A percentile compares a stretch with the other conserved stretches of the same genome.
Evolutionary conservation across 768 basidiomycete species (phyloP).

Genomic region (Boletus fagicola): DNA sequence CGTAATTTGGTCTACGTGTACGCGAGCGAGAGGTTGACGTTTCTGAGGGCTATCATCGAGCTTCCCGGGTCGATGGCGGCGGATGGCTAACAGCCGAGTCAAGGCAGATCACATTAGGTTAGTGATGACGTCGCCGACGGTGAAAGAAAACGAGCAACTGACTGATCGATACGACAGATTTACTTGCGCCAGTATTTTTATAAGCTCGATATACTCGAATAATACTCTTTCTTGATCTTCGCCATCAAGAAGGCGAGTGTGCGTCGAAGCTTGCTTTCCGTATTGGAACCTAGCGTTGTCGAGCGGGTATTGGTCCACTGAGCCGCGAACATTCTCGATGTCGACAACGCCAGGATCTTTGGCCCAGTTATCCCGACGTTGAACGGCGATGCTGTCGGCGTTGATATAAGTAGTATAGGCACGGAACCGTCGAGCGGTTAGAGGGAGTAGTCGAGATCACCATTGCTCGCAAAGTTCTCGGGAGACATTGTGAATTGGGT

Average conservation of each 20-base stretch:
- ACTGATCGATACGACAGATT: background rate
- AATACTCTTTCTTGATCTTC: background rate
- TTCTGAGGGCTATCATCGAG: background rate
- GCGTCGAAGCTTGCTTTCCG: background rate
- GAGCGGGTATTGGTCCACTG: background rate
- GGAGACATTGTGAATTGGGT: background rate
- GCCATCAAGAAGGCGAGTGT: background rate
- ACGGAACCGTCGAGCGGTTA: background rate
- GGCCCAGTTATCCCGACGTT: background rate
- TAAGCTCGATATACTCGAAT: background rate
- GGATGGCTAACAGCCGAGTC: background rate
- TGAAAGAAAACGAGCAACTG: background rate
- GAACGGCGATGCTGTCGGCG: background rate
- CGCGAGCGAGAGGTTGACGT: background rate
- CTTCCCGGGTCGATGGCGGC: background rate
- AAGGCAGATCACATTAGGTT: background rate
- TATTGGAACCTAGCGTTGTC: background rate
- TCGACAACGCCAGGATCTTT: background rate
- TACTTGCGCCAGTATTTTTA: background rate
- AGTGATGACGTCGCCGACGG: background rate
- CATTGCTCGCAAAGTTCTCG: background rate
- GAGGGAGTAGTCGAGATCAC: background rate
- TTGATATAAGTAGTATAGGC: background rate
- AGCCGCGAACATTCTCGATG: background rate
- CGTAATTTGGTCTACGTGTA: background rate